Evolutionary conservation across 495 filamentous ascomycete genomes (phyloP).

Genomic region (Penicillium cosmopolitanum): DNA sequence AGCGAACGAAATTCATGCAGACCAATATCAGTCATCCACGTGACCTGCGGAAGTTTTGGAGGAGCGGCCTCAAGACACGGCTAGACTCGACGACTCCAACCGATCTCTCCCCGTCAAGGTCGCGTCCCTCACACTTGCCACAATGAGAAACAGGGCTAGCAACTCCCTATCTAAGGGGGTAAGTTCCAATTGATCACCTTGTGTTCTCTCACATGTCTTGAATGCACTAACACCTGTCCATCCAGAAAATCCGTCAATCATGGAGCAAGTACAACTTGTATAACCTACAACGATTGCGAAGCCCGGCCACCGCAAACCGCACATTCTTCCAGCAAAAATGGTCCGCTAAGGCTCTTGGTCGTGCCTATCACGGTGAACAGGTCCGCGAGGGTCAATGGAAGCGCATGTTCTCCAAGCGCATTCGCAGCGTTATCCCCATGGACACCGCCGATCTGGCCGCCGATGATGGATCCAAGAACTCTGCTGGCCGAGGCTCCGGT

Average conservation of each 20-base stretch:
- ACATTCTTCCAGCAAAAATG: constrained; percentile 99
- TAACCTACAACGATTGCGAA: constrained; percentile 66
- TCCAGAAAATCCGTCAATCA: constrained; percentile 89
- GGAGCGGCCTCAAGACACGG: constrained; percentile 18
- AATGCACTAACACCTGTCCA: constrained; percentile 17
- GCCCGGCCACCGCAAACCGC: constrained; percentile 37
- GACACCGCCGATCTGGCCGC: constrained; percentile 71
- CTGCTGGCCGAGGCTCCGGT: constrained; percentile 82
- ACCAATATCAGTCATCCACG: constrained; percentile 23
- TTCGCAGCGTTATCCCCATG: constrained; percentile 85
- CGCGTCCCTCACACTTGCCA: constrained; percentile 28
- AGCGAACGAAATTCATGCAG: too few species aligned
- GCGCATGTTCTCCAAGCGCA: constrained; percentile 81
- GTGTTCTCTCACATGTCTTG: neutral
- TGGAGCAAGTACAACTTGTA: constrained; percentile 98
- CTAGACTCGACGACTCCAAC: constrained; percentile 2
- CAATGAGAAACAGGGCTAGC: constrained; percentile 54
- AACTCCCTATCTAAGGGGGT: constrained; percentile 48
- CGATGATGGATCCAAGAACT: constrained; percentile 77
- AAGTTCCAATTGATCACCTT: constrained; percentile 23
- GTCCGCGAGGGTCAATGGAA: constrained; percentile 88
- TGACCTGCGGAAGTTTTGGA: constrained; percentile 46
- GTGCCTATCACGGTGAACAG: constrained; percentile 92
- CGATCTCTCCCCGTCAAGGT: constrained; percentile 11
- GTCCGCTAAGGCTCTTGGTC: constrained; percentile 77